Evolutionary conservation across 345 rosid genomes (phyloP).

Genomic region (Aegle marmelos): DNA sequence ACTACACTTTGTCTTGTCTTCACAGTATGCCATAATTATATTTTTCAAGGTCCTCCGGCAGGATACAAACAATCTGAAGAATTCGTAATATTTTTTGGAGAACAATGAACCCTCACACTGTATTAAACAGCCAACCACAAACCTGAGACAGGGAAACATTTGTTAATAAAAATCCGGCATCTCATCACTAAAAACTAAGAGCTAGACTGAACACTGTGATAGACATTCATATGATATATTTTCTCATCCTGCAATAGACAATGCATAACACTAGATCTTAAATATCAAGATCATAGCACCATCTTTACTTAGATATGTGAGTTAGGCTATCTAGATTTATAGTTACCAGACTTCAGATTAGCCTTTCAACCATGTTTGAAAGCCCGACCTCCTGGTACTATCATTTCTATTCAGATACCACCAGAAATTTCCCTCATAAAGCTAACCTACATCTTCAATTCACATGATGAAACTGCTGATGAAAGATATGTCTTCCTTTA

Average conservation of each 20-base stretch:
- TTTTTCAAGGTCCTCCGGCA: constrained; percentile 73
- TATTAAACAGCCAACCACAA: constrained; percentile 35
- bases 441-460: neutral
- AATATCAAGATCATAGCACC: neutral
- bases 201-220: neutral
- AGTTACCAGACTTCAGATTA: neutral
- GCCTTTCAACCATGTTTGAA: neutral
- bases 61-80: constrained; percentile 56
- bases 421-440: neutral
- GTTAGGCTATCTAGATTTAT: neutral
- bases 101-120: constrained; percentile 30
- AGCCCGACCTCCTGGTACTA: neutral
- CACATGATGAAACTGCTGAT: neutral
- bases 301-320: neutral
- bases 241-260: neutral
- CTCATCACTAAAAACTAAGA: constrained; percentile 9
- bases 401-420: neutral
- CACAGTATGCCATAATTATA: constrained; percentile 43
- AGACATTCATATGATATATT: neutral
- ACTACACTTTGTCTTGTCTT: constrained; percentile 35
- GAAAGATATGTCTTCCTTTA: neutral
- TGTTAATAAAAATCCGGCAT: constrained; percentile 10
- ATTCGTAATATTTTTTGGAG: constrained; percentile 29
- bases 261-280: neutral
- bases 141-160: constrained; percentile 32